phyloP scores from a whole-genome alignment of 2,329 filamentous ascomycete genomes.

The Aquanectria penicillioides region DNA sequence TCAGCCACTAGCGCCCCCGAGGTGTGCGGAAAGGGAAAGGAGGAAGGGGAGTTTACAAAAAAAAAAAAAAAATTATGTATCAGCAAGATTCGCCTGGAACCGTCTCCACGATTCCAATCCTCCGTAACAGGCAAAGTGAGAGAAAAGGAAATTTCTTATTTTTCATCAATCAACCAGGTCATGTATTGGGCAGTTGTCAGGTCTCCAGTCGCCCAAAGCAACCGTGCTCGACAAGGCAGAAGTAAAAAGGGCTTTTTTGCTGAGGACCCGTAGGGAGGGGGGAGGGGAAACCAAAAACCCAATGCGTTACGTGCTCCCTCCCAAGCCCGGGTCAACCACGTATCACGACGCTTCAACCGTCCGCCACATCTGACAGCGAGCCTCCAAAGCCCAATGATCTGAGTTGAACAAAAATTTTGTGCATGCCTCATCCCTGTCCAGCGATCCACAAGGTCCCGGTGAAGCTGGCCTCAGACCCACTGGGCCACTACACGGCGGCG shows the following conservation, averaged over 20 bases:
- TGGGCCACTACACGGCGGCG: slow-evolving; percentile 1
- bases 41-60: neutral
- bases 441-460: neutral
- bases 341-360: too few relatives aligned
- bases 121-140: too few relatives aligned
- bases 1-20: neutral
- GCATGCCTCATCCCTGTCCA: slow-evolving; percentile 33
- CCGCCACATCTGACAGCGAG: too few relatives aligned
- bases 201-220: neutral
- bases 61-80: neutral
- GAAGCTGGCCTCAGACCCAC: slow-evolving; percentile 11
- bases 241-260: slow-evolving; percentile 12
- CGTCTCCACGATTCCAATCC: too few relatives aligned
- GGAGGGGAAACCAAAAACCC: too few relatives aligned
- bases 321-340: too few relatives aligned
- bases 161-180: slow-evolving; percentile 12
- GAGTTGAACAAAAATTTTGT: slow-evolving; percentile 21
- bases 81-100: neutral
- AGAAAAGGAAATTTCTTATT: neutral
- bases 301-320: too few relatives aligned
- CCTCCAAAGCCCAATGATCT: slow-evolving; percentile 14
- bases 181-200: neutral
- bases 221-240: neutral
- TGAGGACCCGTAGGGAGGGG: slow-evolving; percentile 23
- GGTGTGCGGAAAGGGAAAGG: neutral